Evolutionary conservation across 2,329 filamentous ascomycete genomes (phyloP).

Genomic region (Colletotrichum neosansevieriae): DNA sequence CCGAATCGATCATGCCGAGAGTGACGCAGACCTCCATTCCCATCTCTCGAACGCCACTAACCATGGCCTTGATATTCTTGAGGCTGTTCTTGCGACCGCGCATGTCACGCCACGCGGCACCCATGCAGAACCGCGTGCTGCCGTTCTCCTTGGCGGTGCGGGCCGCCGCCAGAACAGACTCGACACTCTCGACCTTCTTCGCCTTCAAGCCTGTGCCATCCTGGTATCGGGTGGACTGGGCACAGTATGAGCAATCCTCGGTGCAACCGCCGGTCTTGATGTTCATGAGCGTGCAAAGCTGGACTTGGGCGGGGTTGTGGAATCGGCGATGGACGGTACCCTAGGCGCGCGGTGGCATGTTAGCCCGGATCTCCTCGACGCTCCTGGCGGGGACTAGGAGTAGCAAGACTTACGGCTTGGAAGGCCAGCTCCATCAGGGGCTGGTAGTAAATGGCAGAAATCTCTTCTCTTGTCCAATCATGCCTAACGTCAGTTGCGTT

Average conservation of each 20-base stretch:
- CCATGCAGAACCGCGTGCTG: slow-evolving; percentile 95
- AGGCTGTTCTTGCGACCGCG: slow-evolving; percentile 86
- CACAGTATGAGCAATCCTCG: slow-evolving; percentile 94
- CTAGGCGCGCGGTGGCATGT: slow-evolving; percentile 56
- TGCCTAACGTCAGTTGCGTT: slow-evolving; percentile 72
- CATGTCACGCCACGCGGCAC: slow-evolving; percentile 95
- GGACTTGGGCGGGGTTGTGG: slow-evolving; percentile 85
- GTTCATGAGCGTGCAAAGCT: slow-evolving; percentile 96
- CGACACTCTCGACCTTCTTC: slow-evolving; percentile 82
- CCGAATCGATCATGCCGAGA: slow-evolving; percentile 88
- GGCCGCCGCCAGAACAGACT: slow-evolving; percentile 83
- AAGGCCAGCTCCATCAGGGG: slow-evolving; percentile 84
- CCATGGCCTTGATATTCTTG: slow-evolving; percentile 88
- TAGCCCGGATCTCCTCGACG: background rate
- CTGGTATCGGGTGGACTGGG: slow-evolving; percentile 85
- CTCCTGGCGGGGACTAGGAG: background rate
- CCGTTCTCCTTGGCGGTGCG: slow-evolving; percentile 84
- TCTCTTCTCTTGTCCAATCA: slow-evolving; percentile 86
- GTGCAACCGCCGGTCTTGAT: slow-evolving; percentile 95
- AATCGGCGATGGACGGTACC: slow-evolving; percentile 84
- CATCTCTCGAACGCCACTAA: slow-evolving; percentile 81
- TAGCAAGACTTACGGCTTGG: slow-evolving; percentile 70
- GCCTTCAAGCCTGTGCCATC: slow-evolving; percentile 83
- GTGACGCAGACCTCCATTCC: slow-evolving; percentile 96
- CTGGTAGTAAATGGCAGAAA: slow-evolving; percentile 83